Evolutionary conservation across 352 stramenopile genomes (phyloP).

Genomic region (Globisporangium echinulatum): DNA sequence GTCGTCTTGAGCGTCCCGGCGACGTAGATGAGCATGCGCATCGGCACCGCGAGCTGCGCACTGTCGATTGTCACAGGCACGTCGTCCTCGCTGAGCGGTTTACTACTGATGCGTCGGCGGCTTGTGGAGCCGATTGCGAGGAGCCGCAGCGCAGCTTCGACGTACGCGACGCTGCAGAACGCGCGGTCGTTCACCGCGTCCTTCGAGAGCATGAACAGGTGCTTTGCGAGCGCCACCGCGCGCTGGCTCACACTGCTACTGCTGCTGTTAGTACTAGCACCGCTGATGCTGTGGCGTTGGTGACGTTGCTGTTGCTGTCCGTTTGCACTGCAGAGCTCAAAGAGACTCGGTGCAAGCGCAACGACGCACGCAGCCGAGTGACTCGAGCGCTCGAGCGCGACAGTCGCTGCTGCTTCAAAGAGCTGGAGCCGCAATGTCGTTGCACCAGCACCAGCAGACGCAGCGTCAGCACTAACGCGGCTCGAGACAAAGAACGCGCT

Average conservation of each 20-base stretch:
- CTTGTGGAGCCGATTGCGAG: constrained; percentile 22
- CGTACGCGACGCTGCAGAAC: constrained; percentile 62
- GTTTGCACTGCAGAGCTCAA: constrained; percentile 25
- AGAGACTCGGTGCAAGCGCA: constrained; percentile 30
- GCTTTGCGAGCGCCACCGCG: constrained; percentile 39
- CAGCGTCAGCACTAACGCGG: neutral
- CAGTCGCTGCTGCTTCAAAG: constrained; percentile 16
- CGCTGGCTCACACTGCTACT: constrained; percentile 6
- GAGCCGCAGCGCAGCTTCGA: constrained; percentile 45
- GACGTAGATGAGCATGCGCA: constrained; percentile 61
- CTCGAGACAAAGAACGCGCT: constrained; percentile 27
- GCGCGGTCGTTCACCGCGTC: constrained; percentile 48
- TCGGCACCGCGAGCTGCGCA: constrained; percentile 9
- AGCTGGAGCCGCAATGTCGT: constrained; percentile 19
- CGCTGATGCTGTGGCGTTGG: neutral
- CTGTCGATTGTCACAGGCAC: neutral
- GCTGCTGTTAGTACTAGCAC: too few species aligned
- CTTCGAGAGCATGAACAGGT: constrained; percentile 71
- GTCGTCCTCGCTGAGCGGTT: neutral
- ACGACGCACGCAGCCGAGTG: constrained; percentile 24
- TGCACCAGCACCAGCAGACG: neutral
- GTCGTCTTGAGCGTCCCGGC: constrained; percentile 71
- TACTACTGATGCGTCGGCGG: neutral
- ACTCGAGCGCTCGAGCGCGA: constrained; percentile 29
- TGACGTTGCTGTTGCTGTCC: neutral